These are phyloP conservation scores for Perkinsus marinus DNA, from an alignment of 169 alveolate species.

Conservation along the genomic window DNA sequence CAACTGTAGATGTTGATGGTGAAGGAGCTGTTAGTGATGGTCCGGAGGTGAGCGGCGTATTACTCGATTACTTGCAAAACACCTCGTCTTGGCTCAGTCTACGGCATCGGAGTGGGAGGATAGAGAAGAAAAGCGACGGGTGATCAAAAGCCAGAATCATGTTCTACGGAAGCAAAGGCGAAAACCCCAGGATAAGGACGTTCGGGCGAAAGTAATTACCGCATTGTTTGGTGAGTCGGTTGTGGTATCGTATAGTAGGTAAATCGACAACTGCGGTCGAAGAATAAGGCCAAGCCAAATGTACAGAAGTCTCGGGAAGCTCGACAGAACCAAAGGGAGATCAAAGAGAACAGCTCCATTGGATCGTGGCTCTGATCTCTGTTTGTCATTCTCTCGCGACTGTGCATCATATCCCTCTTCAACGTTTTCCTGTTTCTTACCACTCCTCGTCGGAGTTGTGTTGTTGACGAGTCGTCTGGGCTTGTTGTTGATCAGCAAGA, in stretches of 20 bases:
- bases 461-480: too few species aligned
- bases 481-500: background rate
- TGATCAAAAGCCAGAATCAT: background rate
- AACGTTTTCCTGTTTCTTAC: background rate
- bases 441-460: background rate
- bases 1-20: too few species aligned
- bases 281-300: background rate
- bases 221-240: background rate
- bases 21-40: background rate
- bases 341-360: background rate
- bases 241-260: background rate
- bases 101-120: background rate
- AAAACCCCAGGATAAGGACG: background rate
- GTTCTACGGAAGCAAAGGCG: background rate
- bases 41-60: background rate
- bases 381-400: background rate
- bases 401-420: background rate
- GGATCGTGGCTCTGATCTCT: background rate
- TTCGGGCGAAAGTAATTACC: background rate
- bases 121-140: background rate
- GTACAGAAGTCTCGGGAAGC: background rate
- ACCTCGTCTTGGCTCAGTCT: too few species aligned
- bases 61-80: background rate
- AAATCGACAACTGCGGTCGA: background rate
- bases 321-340: background rate